Percentiles rank a stretch among this genome's conserved stretches.
Evolutionary conservation across 2,329 filamentous ascomycete species (phyloP).

Genomic region (Colletotrichum cuscutae): DNA sequence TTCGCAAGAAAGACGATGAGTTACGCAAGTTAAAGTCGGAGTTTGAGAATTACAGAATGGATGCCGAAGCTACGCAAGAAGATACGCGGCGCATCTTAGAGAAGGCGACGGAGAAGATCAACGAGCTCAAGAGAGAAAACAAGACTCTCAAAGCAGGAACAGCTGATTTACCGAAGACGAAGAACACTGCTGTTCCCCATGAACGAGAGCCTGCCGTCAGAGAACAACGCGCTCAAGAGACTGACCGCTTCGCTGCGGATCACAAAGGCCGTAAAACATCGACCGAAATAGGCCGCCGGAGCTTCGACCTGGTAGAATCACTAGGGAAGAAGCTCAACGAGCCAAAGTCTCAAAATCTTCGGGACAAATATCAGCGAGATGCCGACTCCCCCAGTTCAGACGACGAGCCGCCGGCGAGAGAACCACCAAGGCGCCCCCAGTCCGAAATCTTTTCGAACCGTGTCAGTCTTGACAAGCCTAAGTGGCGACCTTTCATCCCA

Average conservation of each 20-base stretch:
- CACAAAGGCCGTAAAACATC: slow-evolving; percentile 30
- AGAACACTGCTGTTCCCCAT: background rate
- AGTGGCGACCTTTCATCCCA: slow-evolving; percentile 55
- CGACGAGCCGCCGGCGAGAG: slow-evolving; percentile 14
- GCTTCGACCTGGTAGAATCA: slow-evolving; percentile 41
- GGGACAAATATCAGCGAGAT: slow-evolving; percentile 49
- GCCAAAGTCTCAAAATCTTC: slow-evolving; percentile 41
- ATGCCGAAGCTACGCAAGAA: slow-evolving; percentile 62
- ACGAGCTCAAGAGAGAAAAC: slow-evolving; percentile 64
- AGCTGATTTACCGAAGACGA: slow-evolving; percentile 23
- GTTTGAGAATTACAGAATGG: slow-evolving; percentile 63
- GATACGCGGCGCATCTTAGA: slow-evolving; percentile 67
- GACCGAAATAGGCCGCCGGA: slow-evolving; percentile 32
- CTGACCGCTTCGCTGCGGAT: background rate
- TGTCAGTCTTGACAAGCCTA: slow-evolving; percentile 45
- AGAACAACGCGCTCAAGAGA: slow-evolving; percentile 12
- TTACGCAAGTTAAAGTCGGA: slow-evolving; percentile 61
- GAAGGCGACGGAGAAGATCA: slow-evolving; percentile 67
- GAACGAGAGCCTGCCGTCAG: slow-evolving; percentile 18
- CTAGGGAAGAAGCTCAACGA: slow-evolving; percentile 37
- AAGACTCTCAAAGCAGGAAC: slow-evolving; percentile 52
- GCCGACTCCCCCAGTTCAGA: slow-evolving; percentile 31
- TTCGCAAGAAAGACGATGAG: slow-evolving; percentile 59
- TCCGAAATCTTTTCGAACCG: slow-evolving; percentile 26
- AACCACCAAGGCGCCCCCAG: slow-evolving; percentile 10